These are phyloP conservation scores for Russula virescens DNA, from an alignment of 768 basidiomycete genomes.

Conservation along the genomic window DNA sequence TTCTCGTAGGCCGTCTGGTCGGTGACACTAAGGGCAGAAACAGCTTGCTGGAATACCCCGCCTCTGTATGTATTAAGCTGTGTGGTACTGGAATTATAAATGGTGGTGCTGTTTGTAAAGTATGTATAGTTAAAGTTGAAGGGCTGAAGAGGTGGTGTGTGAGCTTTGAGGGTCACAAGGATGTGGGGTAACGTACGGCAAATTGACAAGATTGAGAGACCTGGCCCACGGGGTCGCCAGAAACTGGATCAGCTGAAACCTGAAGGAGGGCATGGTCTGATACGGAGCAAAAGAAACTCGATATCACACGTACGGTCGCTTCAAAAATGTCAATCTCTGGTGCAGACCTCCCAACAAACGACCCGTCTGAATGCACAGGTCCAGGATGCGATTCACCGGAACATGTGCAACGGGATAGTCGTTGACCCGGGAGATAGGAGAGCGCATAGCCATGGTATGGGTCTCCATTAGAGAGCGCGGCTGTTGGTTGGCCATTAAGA, in stretches of 20 bases:
- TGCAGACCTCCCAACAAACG: conserved; percentile 56
- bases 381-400: conserved; percentile 45
- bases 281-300: not conserved
- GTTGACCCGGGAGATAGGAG: conserved; percentile 83
- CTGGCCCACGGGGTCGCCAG: not conserved
- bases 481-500: conserved; percentile 52
- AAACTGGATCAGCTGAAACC: not conserved
- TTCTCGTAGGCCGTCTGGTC: conserved; percentile 30
- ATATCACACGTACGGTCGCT: conserved; percentile 33
- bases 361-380: conserved; percentile 47
- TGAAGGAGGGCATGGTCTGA: not conserved
- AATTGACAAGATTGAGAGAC: conserved; percentile 25
- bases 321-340: conserved; percentile 73
- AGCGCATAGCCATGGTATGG: conserved; percentile 45
- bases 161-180: not conserved
- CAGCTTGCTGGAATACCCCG: conserved; percentile 78
- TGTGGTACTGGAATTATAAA: not conserved
- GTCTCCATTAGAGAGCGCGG: conserved; percentile 61
- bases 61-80: conserved; percentile 59
- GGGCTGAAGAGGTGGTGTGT: conserved; percentile 10
- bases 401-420: conserved; percentile 31
- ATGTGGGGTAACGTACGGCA: conserved; percentile 15
- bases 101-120: not conserved
- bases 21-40: conserved; percentile 61
- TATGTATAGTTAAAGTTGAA: conserved; percentile 19